Evolutionary conservation across 1,284 basidiomycete genomes (phyloP).

Genomic region (Ceratobasidium sp.): DNA sequence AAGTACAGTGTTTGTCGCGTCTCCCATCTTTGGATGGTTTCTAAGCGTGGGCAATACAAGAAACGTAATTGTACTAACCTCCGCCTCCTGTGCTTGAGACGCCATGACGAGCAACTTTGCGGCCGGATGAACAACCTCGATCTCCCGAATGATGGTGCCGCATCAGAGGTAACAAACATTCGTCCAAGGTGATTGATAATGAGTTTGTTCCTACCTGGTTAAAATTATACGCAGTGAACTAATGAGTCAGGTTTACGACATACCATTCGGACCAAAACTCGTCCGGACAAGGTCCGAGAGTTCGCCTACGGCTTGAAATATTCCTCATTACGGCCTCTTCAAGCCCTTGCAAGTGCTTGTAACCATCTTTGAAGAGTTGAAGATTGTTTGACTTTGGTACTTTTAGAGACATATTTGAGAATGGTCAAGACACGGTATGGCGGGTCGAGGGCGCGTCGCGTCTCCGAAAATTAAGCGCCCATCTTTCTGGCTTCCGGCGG

Average conservation of each 20-base stretch:
- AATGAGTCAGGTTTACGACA: constrained; percentile 46
- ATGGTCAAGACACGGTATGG: constrained; percentile 6
- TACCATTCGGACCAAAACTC: constrained; percentile 94
- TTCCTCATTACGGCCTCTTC: constrained; percentile 95
- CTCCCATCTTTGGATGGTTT: constrained; percentile 77
- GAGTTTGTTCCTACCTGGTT: constrained; percentile 87
- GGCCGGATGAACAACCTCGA: constrained; percentile 98
- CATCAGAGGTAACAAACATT: constrained; percentile 98
- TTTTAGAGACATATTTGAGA: constrained; percentile 83
- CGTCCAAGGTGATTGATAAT: constrained; percentile 95
- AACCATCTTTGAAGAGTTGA: constrained; percentile 94
- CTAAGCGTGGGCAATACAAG: not conserved
- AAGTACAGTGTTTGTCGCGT: constrained; percentile 93
- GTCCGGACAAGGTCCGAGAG: constrained; percentile 95
- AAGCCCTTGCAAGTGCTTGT: constrained; percentile 90
- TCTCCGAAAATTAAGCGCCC: constrained; percentile 38
- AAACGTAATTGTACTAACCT: constrained; percentile 61
- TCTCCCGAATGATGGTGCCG: constrained; percentile 97
- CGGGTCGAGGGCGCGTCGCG: constrained; percentile 38
- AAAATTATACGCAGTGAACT: not conserved
- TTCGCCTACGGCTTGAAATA: constrained; percentile 93
- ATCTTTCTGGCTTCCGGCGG: too few species aligned
- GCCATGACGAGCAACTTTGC: constrained; percentile 98
- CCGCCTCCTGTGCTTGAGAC: constrained; percentile 91
- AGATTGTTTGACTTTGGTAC: constrained; percentile 89